phyloP scores from a whole-genome alignment of 75 land plant genomes.

The Cryptomeria japonica region DNA sequence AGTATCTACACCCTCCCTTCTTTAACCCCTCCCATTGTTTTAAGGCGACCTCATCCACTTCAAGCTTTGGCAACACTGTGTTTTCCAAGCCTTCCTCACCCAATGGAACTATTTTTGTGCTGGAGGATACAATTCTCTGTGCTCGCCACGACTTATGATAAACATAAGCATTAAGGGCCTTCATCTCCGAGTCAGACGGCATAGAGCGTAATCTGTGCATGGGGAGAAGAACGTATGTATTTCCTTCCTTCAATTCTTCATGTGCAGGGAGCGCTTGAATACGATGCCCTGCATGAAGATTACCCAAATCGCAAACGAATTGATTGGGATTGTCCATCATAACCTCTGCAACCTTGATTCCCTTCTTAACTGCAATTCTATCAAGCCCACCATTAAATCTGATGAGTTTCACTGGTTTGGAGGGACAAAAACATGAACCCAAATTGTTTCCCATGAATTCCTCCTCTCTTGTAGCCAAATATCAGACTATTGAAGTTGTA shows the following conservation, averaged over 20 bases:
- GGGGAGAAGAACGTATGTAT: conserved; percentile 19
- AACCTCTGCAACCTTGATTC: conserved; percentile 49
- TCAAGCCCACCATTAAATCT: conserved; percentile 30
- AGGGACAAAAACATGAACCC: not conserved
- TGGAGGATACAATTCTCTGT: no score
- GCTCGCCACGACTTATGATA: not conserved
- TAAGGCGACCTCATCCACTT: not conserved
- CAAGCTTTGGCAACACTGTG: not conserved
- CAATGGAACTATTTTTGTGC: no score
- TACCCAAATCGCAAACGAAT: conserved; percentile 47
- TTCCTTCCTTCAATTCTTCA: conserved; percentile 32
- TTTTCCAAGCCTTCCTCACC: not conserved
- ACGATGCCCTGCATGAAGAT: conserved; percentile 28
- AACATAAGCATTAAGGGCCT: not conserved
- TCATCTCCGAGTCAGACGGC: not conserved
- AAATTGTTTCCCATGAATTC: not conserved
- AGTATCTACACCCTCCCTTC: no score
- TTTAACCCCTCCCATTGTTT: no score
- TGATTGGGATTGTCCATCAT: conserved; percentile 58
- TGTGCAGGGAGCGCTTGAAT: conserved; percentile 23
- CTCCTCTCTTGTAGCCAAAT: no score
- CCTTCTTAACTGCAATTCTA: conserved; percentile 11
- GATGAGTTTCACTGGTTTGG: not conserved
- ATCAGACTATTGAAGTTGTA: no score
- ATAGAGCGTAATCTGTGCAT: not conserved